Evolutionary conservation across 192 early-diverging fungal genomes (phyloP), one percentile per base, ranked within the genome.

Genomic region (Helicostylum pulchrum): DNA sequence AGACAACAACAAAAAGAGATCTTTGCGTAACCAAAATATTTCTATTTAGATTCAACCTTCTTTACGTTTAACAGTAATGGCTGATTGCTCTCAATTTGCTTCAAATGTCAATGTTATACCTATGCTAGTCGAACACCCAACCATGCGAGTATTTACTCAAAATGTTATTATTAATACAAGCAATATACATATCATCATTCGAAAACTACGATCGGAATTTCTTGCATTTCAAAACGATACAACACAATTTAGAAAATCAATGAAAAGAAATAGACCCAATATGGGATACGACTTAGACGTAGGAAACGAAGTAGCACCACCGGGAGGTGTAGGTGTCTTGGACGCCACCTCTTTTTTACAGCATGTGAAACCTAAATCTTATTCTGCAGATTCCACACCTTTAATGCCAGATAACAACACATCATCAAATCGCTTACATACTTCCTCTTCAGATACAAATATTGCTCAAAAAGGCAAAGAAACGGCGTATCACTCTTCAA

Each of bases 1-100:
- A 44, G 19, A 32, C n/a, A 43, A 5, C 23, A 7, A 17, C 31
- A 15, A 32, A 45, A 20, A 30, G 17, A 39, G 12, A 19, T 17
- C 31, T 17, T 14, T 39, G 19, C 11, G 45, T 12, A 14, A 20
- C 53, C 14, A 17, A 26, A 26, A 26, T 26, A 26, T 1, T 6
- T 34, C n/a, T 58, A 26, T 52, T 15, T 70, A 74, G 53, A 39
- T 68, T n/a, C 61, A 58, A 36, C 66, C 67, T 5, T 42, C 31
- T 46, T 72, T 85, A 43, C 75, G 75, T 34, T 73, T 85, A 30
- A 82, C 77, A 0, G 79, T 85, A 19, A 79, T 85, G 39, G 83
- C 80, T 3, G 83, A 85, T 49, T 80, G 80, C 51, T 82, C 83
- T 3, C 80, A 85, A 59, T 85, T 85, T 53, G 80, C 78, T 31